phyloP scores from a whole-genome alignment of 129 eudicot genomes.

The Lactuca saligna region DNA sequence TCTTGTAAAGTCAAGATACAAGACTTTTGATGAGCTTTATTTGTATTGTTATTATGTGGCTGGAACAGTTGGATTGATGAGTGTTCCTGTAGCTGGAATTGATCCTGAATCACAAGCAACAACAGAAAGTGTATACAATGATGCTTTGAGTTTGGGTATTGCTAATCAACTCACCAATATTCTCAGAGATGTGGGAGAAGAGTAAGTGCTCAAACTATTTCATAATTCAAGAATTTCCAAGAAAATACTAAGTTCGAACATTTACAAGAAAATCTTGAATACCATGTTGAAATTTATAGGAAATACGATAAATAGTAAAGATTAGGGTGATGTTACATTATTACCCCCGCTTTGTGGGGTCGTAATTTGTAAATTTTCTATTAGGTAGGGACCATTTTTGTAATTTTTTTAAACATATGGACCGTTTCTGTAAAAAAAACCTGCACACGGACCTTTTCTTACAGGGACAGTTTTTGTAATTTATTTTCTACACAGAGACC shows the following conservation, averaged over 20 bases:
- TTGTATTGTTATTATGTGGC: constrained; percentile 96
- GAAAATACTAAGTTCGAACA: not conserved
- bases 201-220: constrained; percentile 52
- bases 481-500: too few species aligned
- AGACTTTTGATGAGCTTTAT: constrained; percentile 89
- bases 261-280: constrained; percentile 12
- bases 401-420: too few species aligned
- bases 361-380: too few species aligned
- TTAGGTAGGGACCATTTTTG: too few species aligned
- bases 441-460: too few species aligned
- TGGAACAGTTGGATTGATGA: constrained; percentile 98
- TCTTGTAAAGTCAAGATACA: constrained; percentile 90
- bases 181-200: constrained; percentile 99
- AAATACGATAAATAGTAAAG: not conserved
- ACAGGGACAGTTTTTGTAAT: too few species aligned
- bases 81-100: constrained; percentile 97
- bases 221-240: not conserved
- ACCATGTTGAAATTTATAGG: constrained; percentile 1
- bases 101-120: constrained; percentile 89
- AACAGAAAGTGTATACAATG: constrained; percentile 88
- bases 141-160: constrained; percentile 85
- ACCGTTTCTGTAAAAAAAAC: too few species aligned
- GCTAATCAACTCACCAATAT: constrained; percentile 97
- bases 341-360: too few species aligned
- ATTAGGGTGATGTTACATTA: too few species aligned